Conservation (phyloP, 345 rosid genomes). For the Orychophragmus violaceus region DNA sequence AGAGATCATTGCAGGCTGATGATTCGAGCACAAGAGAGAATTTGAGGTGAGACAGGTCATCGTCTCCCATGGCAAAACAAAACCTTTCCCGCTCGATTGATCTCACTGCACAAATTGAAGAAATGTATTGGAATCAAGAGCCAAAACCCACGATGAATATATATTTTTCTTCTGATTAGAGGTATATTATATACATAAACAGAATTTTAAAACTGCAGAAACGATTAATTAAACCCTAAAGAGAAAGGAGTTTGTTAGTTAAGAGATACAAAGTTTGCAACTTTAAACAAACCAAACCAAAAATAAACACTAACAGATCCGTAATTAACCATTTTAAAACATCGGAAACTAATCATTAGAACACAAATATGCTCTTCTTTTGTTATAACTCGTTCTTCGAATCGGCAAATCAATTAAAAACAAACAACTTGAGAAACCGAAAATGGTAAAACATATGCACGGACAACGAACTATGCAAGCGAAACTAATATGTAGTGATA, state of each 20-base stretch:
- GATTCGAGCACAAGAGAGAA: constrained; percentile 57
- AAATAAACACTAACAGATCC: constrained; percentile 31
- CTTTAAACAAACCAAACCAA: constrained; percentile 26
- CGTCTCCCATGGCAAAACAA: constrained; percentile 24
- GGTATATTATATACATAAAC: constrained; percentile 22
- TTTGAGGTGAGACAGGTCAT: constrained; percentile 30
- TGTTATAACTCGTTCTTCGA: constrained; percentile 20
- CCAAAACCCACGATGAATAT: constrained; percentile 3
- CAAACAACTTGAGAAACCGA: constrained; percentile 2
- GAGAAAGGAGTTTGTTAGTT: constrained; percentile 21
- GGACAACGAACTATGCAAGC: constrained; percentile 14
- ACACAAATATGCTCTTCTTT: no score
- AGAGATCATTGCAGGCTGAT: constrained; percentile 65
- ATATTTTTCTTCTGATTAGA: neutral
- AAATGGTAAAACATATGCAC: neutral
- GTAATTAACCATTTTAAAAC: constrained; percentile 27
- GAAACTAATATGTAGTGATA: no score
- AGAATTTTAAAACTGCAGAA: constrained; percentile 24
- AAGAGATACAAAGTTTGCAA: constrained; percentile 8
- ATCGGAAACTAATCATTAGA: constrained; percentile 29
- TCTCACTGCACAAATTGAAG: constrained; percentile 31
- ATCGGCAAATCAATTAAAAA: neutral
- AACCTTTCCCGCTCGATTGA: constrained; percentile 30
- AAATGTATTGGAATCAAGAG: constrained; percentile 11
- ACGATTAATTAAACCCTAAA: constrained; percentile 7